Conservation (phyloP, 78 protist genomes). For the Acrasis kona region DNA sequence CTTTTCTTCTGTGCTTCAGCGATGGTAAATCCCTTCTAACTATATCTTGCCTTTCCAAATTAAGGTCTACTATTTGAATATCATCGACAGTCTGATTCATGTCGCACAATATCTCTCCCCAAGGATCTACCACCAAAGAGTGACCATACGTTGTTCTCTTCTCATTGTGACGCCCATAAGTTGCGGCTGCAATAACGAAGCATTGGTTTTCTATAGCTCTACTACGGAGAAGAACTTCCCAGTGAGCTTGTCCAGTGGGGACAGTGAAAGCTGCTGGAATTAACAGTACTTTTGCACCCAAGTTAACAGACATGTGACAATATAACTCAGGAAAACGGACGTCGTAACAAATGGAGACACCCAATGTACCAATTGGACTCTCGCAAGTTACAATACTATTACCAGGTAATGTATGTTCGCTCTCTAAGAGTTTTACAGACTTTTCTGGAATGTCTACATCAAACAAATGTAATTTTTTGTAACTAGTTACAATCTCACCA, state of each 20-base stretch:
- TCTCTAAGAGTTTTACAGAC: background rate
- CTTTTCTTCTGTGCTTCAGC: too few relatives aligned
- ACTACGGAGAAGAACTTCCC: slow-evolving; percentile 49
- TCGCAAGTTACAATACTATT: slow-evolving; percentile 8
- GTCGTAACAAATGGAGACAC: slow-evolving; percentile 46
- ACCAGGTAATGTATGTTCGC: slow-evolving; percentile 14
- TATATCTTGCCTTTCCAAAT: too few relatives aligned
- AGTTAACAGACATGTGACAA: background rate
- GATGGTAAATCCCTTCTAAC: too few relatives aligned
- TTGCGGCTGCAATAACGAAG: slow-evolving; percentile 42
- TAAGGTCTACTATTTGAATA: too few relatives aligned
- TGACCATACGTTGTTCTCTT: slow-evolving; percentile 41
- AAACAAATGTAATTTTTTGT: slow-evolving; percentile 40
- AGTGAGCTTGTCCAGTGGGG: slow-evolving; percentile 44
- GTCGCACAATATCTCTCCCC: slow-evolving; percentile 31
- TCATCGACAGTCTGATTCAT: too few relatives aligned
- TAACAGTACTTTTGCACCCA: slow-evolving; percentile 19
- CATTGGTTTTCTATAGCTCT: slow-evolving; percentile 59
- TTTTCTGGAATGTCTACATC: slow-evolving; percentile 24
- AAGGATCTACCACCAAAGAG: slow-evolving; percentile 37
- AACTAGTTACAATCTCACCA: slow-evolving; percentile 16
- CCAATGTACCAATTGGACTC: slow-evolving; percentile 14
- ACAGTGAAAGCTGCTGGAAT: slow-evolving; percentile 51
- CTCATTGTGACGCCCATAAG: slow-evolving; percentile 34
- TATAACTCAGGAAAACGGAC: slow-evolving; percentile 49